Base-by-base conservation (phyloP, 2,329 filamentous ascomycete species). In the Mollisia scopiformis region DNA sequence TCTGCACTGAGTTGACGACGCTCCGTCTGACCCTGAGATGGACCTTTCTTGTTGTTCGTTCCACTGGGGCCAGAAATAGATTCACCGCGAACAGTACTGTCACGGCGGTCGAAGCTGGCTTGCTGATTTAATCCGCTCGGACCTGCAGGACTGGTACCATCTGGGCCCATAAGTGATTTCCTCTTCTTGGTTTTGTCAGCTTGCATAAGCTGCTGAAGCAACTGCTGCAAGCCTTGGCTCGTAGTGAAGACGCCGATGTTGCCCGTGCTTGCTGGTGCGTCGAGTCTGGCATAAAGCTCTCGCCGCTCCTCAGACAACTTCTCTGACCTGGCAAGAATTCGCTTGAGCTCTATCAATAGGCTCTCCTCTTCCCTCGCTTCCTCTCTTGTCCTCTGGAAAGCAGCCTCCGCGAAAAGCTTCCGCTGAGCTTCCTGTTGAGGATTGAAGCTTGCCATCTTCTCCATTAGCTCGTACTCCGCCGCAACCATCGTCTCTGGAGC, bases 361-460 rank as follows among this genome's bases (percentile, higher is more conserved):
- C 92, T 89, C 69, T 96, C 91, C 77, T 99, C 95, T 75, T 99
- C 95, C 64, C 91, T 88, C 27, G 94, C 91, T 76, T 99, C 94
- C 65, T 97, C 92, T 64, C 88, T 88, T 8, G 89, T 90, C 41
- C 95, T 86, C 51, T 88, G 86, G 66, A 98, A 84, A 50, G 93
- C 86, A 53, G 89, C 87, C 65, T 90, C 85, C 3, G 93, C 94
- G 70, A 97, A 91, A 59, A 90, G 86, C 78, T 98, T 99, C 64
- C 95, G 88, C 56, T 86, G 81, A 25, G 83, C 84, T 76, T 99
- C 95, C 68, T 91, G 87, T 16, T 85, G 82, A 0, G 93, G 87
- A 70, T 97, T 91, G 80, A 94, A 99, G 67, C 91, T 92, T 53
- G 86, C 84, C 84, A 98, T 93, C 61, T 87, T 88, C 73, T 96